Evolutionary conservation across 176 grass and related monocot species (phyloP), one percentile per base, ranked within the genome.

Genomic region (Musa acuminata): DNA sequence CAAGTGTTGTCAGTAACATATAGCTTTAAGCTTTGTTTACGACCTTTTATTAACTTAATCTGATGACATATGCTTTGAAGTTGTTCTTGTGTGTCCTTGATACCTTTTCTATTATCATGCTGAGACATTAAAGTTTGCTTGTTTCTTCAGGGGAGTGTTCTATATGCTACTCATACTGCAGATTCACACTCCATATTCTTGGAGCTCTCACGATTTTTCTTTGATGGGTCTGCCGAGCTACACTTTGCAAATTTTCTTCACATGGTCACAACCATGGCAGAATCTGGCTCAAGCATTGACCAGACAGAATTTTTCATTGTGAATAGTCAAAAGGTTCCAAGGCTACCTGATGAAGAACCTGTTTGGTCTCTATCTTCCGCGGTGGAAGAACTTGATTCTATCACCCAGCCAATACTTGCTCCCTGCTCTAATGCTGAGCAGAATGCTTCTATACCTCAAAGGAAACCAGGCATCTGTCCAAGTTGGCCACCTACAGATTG

Each of bases 221-320:
- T 98, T 80, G 86, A 87, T 83, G 94, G 94, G 63, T 93, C 90
- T 17, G 55, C 90, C 83, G 82, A 98, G 75, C 80, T 91, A 53
- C 90, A 86, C 67, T 93, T 93, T 49, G 86, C 94, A 25, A 98
- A 93, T 78, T 93, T 98, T 83, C 78, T 98, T 75, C 88, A 85
- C 84, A 93, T 93, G 88, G 77, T 98, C 68, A 91, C 83, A 80
- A 87, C 86, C 35, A 98, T 91, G 87, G 83, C 78, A 59, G 77
- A 85, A 69, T 85, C 90, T 83, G 94, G 94, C 54, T 84, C 86
- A 75, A 69, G 72, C 9, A 72, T 55, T 25, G 87, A 85, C 73
- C 84, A 87, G 64, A 77, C 87, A 26, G 90, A 93, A 74, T 93
- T 86, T 72, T 98, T 93, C 78, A 76, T 98, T 14, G 52, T 89